Evolutionary conservation across 345 rosid species (phyloP), one percentile per base, ranked within the genome.

Genomic region (Sisymbrium irio): DNA sequence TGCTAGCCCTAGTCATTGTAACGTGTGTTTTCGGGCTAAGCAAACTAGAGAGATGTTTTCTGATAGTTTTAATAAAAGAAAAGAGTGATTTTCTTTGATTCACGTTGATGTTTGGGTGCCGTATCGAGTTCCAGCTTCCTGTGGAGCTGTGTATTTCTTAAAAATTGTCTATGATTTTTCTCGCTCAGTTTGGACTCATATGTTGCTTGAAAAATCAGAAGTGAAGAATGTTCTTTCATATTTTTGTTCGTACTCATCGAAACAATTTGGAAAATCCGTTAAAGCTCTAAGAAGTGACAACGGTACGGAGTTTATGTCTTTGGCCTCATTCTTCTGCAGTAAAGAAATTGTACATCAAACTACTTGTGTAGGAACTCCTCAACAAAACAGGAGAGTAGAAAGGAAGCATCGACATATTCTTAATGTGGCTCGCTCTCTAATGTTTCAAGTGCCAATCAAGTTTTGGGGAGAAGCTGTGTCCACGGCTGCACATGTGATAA

Each of bases 311-410:
- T 49, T 49, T 6, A 49, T 20, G 30, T 49, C 30, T 20, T 6
- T 49, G 0, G 1, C 27, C 0, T 4, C 30, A 0, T 40, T 4
- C 0, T 13, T 13, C 0, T 0, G 6, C 0, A 3, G 4, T 4
- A 4, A 18, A 2, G 37, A 20, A 1, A 55, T 55, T 7, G 1
- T 55, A 0, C 20, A 55, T 30, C 19, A 55, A 4, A 55, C 60
- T 1, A 30, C 60, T 0, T 55, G 39, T 3, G 60, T 22, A 0
- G 32, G 4, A 0, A 22, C 46, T 4, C 46, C 46, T 0, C 46
- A 41, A 5, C 46, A 41, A 9, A 47, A 47, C 4, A 12, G 6
- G 3, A 13, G 3, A 0, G 55, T 49, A 0, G 55, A 49, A 6
- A 5, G 20, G 2, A 30, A 55, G 8, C 13, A 28, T 0, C 1